Evolutionary conservation across 345 rosid genomes (phyloP).

Genomic region (Syzygium oleosum): DNA sequence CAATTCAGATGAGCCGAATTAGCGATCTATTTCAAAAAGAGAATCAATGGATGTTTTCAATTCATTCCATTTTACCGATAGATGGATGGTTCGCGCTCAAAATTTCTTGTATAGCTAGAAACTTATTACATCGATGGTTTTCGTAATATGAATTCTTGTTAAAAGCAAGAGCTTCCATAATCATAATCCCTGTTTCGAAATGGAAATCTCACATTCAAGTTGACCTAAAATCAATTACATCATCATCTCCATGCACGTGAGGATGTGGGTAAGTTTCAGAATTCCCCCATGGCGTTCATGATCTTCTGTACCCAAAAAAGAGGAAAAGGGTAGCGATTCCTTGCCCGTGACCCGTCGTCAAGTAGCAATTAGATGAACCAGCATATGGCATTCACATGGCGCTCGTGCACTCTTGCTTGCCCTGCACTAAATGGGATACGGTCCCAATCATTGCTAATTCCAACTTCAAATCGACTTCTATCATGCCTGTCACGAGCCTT

Average conservation of each 20-base stretch:
- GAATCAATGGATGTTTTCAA: background rate
- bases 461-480: background rate
- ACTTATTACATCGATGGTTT: background rate
- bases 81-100: background rate
- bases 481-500: background rate
- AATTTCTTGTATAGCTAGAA: background rate
- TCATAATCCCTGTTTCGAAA: background rate
- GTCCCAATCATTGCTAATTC: background rate
- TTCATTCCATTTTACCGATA: background rate
- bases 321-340: background rate
- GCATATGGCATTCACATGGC: background rate
- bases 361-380: background rate
- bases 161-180: background rate
- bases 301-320: background rate
- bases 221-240: background rate
- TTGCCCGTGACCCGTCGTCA: background rate
- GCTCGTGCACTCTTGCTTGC: background rate
- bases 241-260: background rate
- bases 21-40: background rate
- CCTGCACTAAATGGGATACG: background rate
- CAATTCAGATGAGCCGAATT: background rate
- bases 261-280: background rate
- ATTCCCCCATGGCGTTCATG: background rate
- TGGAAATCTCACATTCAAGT: background rate
- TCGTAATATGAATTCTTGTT: background rate